A percentile compares a stretch with the other conserved stretches of the same genome.
Evolutionary conservation across 441 rosid species (phyloP).

Genomic region (Euphorbia schlechtendalii): DNA sequence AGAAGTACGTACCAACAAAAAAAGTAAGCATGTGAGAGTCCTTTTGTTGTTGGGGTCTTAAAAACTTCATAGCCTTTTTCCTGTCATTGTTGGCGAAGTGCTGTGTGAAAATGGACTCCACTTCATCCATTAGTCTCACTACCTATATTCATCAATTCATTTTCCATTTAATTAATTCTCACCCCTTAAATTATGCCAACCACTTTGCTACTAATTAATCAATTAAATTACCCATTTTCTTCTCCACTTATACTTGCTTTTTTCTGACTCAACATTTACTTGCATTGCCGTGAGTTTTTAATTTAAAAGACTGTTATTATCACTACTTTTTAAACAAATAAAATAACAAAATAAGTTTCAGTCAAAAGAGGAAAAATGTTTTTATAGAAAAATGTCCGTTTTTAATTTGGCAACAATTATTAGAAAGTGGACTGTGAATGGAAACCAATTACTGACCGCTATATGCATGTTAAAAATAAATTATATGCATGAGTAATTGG

Average conservation of each 20-base stretch:
- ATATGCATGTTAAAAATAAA: no score
- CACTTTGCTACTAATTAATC: not conserved
- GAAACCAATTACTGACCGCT: no score
- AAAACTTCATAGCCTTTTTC: slow-evolving; percentile 94
- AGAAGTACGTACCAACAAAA: slow-evolving; percentile 63
- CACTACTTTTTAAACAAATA: no score
- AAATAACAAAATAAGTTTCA: no score
- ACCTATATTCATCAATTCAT: slow-evolving; percentile 40
- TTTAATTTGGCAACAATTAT: no score
- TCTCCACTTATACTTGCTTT: not conserved
- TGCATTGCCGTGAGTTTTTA: not conserved
- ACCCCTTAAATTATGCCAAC: not conserved
- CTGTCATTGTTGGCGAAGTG: slow-evolving; percentile 92
- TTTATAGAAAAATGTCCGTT: no score
- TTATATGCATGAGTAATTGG: no score
- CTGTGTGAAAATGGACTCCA: slow-evolving; percentile 93
- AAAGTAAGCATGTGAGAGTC: slow-evolving; percentile 98
- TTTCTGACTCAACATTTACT: no score
- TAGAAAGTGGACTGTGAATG: no score
- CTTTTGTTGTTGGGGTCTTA: slow-evolving; percentile 79
- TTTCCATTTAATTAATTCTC: not conserved
- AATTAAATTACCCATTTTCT: not conserved
- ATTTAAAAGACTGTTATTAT: not conserved
- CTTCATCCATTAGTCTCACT: slow-evolving; percentile 93
- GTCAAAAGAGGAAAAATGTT: no score